These are phyloP conservation scores for Mycena capillaripes DNA, from an alignment of 768 basidiomycete species.

Conservation along the genomic window DNA sequence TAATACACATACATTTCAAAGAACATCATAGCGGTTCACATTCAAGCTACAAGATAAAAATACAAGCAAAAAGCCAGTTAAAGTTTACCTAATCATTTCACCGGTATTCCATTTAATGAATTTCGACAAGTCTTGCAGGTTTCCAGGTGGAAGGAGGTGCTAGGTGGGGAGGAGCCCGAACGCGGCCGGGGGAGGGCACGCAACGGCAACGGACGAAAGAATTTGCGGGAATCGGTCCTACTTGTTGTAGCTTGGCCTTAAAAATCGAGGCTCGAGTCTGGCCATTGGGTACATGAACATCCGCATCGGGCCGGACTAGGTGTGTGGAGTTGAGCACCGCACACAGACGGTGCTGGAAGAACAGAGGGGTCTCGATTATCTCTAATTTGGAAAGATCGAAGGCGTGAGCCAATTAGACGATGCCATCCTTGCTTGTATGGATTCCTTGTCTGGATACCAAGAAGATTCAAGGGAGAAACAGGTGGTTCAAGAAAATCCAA, in stretches of 20 bases:
- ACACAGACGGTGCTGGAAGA: slow-evolving; percentile 1
- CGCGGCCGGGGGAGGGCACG: no score
- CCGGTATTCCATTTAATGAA: no score
- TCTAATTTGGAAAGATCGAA: background rate
- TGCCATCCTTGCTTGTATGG: background rate
- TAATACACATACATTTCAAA: no score
- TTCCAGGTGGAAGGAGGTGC: no score
- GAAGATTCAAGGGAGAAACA: background rate
- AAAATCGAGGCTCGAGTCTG: background rate
- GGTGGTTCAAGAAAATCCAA: background rate
- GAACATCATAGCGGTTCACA: no score
- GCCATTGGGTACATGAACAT: background rate
- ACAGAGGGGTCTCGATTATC: background rate
- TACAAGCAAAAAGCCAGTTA: no score
- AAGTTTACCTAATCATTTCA: no score
- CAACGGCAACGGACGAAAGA: background rate
- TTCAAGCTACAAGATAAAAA: no score
- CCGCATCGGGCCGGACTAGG: background rate
- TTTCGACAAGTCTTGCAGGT: no score
- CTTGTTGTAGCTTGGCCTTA: background rate
- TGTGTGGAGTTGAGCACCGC: background rate
- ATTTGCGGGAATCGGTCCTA: background rate
- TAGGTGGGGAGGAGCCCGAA: no score
- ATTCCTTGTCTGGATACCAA: background rate
- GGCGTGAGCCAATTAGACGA: background rate